A percentile compares a stretch with the other conserved stretches of the same genome.
These are phyloP conservation scores for Talaromyces liani DNA, from an alignment of 495 filamentous ascomycete species.

Conservation along the genomic window DNA sequence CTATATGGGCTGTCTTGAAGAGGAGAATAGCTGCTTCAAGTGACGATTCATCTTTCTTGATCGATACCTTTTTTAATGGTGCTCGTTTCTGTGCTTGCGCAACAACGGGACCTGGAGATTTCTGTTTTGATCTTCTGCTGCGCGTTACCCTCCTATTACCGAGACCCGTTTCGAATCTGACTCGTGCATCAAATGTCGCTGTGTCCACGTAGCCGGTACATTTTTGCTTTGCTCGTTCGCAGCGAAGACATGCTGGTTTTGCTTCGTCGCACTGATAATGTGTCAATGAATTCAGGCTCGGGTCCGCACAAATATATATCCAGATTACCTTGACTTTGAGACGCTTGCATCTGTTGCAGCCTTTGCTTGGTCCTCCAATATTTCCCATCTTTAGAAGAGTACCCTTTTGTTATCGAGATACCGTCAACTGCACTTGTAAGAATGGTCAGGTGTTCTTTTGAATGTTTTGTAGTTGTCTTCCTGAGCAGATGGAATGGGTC, in stretches of 20 bases:
- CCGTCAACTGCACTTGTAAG: too few relatives aligned
- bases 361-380: background rate
- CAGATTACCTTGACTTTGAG: background rate
- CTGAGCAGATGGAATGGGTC: background rate
- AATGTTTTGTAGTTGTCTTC: too few relatives aligned
- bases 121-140: background rate
- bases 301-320: background rate
- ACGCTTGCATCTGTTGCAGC: background rate
- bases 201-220: background rate
- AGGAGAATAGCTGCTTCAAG: background rate
- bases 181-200: background rate
- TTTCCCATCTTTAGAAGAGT: too few relatives aligned
- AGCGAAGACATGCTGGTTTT: conserved; percentile 1
- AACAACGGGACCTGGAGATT: background rate
- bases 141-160: background rate
- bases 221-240: background rate
- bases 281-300: background rate
- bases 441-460: too few relatives aligned
- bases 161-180: background rate
- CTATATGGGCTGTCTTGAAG: background rate
- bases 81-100: background rate
- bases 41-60: background rate
- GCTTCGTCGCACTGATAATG: background rate
- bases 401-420: too few relatives aligned
- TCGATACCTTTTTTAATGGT: background rate